Percentiles rank a stretch among this genome's conserved stretches.
phyloP scores from a whole-genome alignment of 257 asterid genomes.

The Solanum chmielewskii region DNA sequence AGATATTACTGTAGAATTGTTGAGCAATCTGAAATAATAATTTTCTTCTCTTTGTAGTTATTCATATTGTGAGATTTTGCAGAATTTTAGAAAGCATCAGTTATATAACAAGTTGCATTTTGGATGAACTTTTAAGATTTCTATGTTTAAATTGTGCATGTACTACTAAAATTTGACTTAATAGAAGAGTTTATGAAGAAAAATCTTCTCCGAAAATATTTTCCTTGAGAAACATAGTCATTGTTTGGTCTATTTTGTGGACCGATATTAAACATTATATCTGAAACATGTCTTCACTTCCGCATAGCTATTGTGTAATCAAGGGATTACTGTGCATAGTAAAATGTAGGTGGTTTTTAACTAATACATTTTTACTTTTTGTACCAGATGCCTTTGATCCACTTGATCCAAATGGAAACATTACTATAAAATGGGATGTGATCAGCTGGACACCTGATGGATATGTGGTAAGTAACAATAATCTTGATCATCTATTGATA shows the following conservation, averaged over 20 bases:
- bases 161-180: neutral
- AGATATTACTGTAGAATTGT: neutral
- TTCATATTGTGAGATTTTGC: neutral
- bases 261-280: neutral
- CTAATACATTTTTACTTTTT: neutral
- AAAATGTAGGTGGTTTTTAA: neutral
- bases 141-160: neutral
- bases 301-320: no score
- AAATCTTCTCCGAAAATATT: neutral
- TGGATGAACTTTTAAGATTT: neutral
- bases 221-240: neutral
- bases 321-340: neutral
- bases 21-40: neutral
- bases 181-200: neutral
- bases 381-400: constrained; percentile 6
- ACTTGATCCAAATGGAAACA: constrained; percentile 9
- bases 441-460: constrained; percentile 8
- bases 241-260: neutral
- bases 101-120: neutral
- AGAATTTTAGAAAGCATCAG: neutral
- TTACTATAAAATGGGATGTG: constrained; percentile 10
- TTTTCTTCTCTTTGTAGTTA: neutral
- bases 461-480: constrained; percentile 6
- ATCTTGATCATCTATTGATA: neutral
- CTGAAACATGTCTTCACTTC: neutral